Conservation (phyloP, 2,329 filamentous ascomycete genomes). For the Dactylellina sp. region DNA sequence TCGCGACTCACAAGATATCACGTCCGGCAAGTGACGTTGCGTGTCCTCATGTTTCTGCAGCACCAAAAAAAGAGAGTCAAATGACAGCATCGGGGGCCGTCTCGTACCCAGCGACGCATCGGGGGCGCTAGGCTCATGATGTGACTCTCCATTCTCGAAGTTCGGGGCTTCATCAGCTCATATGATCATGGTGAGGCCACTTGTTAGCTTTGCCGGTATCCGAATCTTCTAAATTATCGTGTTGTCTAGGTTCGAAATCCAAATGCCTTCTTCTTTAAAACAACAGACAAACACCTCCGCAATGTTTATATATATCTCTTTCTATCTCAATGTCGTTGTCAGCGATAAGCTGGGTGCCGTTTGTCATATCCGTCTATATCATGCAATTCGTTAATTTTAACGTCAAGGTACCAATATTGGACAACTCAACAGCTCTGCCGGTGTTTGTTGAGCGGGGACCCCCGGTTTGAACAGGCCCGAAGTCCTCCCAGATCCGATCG, state of each 20-base stretch:
- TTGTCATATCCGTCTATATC: slow-evolving; percentile 41
- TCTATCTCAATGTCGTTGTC: slow-evolving; percentile 3
- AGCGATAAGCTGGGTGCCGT: slow-evolving; percentile 36
- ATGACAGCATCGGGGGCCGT: slow-evolving; percentile 9
- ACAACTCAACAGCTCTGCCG: slow-evolving; percentile 42
- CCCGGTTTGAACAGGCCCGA: slow-evolving; percentile 18
- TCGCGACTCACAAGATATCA: not conserved
- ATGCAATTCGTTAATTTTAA: slow-evolving; percentile 53
- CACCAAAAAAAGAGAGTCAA: slow-evolving; percentile 15
- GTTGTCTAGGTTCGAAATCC: too few relatives aligned
- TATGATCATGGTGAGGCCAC: not conserved
- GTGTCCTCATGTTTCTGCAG: slow-evolving; percentile 6
- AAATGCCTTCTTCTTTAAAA: not conserved
- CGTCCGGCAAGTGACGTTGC: slow-evolving; percentile 18
- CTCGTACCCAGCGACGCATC: too few relatives aligned
- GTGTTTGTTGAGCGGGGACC: slow-evolving; percentile 22
- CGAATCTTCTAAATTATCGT: not conserved
- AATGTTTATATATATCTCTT: not conserved
- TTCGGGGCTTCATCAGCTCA: not conserved
- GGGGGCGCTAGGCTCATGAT: slow-evolving; percentile 4
- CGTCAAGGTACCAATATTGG: slow-evolving; percentile 42
- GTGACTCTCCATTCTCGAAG: slow-evolving; percentile 2
- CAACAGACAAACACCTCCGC: not conserved
- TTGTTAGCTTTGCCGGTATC: not conserved
- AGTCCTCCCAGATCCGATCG: slow-evolving; percentile 11